Conservation (phyloP, 345 rosid genomes). For the Mallotus nudiflorus region DNA sequence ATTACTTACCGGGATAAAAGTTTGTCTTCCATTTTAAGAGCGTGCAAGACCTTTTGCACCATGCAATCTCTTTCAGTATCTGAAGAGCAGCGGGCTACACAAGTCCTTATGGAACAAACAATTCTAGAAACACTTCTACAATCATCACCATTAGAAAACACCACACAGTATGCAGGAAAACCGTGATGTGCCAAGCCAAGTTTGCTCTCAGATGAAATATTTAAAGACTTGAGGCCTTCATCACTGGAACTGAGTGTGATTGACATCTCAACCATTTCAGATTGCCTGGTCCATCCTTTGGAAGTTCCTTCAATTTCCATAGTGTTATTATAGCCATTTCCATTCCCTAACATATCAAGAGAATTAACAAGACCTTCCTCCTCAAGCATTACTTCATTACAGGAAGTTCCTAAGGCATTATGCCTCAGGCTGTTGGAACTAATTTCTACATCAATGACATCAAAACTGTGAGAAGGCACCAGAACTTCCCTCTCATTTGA, state of each 20-base stretch:
- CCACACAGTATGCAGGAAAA: slow-evolving; percentile 44
- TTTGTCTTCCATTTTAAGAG: slow-evolving; percentile 25
- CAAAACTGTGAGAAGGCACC: slow-evolving; percentile 26
- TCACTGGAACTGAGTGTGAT: slow-evolving; percentile 13
- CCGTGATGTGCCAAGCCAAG: slow-evolving; percentile 16
- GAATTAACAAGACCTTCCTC: not conserved
- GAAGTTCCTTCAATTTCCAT: slow-evolving; percentile 18
- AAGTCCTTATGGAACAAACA: slow-evolving; percentile 13
- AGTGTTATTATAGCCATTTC: not conserved
- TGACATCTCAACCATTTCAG: slow-evolving; percentile 7
- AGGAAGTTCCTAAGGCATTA: slow-evolving; percentile 19
- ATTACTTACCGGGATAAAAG: slow-evolving; percentile 53
- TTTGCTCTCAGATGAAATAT: slow-evolving; percentile 24
- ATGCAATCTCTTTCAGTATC: slow-evolving; percentile 7
- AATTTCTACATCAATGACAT: slow-evolving; percentile 30
- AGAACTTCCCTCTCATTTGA: slow-evolving; percentile 30
- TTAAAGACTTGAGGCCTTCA: slow-evolving; percentile 16
- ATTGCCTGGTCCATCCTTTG: slow-evolving; percentile 12
- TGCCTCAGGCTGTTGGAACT: slow-evolving; percentile 27
- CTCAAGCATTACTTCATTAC: not conserved
- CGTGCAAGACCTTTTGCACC: slow-evolving; percentile 23
- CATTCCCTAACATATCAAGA: not conserved
- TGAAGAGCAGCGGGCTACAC: slow-evolving; percentile 13
- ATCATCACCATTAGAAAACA: slow-evolving; percentile 45
- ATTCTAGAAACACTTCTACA: slow-evolving; percentile 23